Base-by-base conservation (phyloP, 768 basidiomycete species). In the Calocybe indica region DNA sequence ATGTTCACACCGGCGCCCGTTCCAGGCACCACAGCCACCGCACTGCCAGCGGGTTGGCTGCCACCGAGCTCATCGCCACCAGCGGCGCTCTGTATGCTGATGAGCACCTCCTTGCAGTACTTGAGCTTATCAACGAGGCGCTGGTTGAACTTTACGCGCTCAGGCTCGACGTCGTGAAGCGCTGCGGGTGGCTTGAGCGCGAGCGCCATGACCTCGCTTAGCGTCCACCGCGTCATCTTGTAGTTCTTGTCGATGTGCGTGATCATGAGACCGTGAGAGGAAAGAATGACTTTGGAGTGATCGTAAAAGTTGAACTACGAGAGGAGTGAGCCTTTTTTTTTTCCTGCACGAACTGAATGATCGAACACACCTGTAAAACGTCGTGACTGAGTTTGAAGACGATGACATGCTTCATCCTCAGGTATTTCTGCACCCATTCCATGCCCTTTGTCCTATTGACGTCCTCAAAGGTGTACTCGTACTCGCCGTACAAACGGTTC, bases 301-400 rank as follows among this genome's bases (percentile, higher is more conserved):
- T 98, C 96, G 64, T 90, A 91, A 65, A 97, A 98, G 73, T 98
- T 99, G 78, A 97, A 97, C 95, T 98, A 15, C 9, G 22, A 43
- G 61, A 2, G 40, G 22, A 45, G 29, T 43, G 51, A 40, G 46
- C 15, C 43, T 15, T 43, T 56, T 42, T 53, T 49, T 45, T 34
- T 40, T 32, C 29, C 13, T 7, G 36, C 13, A 30, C 43, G 42
- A 13, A 38, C 37, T 11, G 40, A 11, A 48, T 37, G 38, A 37
- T 40, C 37, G 31, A n/a, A 53, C 76, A 39, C 49, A 90, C 93
- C 82, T 97, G 95, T n/a, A 97, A 66, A 47, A 92, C 84, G 58
- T 95, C 93, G 58, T 96, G 92, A 65, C 90, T 93, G 66, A 98
- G 67, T 74, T 92, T 87, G 75, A 99, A 99, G 31, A 97, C 85